Percentiles rank a stretch among this genome's conserved stretches.
phyloP scores from a whole-genome alignment of 345 rosid genomes.

The Fremontodendron californicum region DNA sequence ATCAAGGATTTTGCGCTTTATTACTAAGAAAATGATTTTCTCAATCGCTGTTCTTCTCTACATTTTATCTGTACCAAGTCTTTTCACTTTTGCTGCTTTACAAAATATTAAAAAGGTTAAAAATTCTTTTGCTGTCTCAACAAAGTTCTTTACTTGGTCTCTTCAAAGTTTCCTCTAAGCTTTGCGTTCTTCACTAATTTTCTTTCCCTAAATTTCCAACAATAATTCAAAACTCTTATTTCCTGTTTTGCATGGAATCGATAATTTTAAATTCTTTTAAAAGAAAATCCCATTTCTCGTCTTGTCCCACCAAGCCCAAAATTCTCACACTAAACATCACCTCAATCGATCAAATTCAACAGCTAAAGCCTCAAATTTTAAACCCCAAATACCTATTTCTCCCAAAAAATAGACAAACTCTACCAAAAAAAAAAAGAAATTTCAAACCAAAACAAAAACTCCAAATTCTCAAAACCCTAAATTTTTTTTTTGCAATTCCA shows the following conservation, averaged over 20 bases:
- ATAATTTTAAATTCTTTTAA: background rate
- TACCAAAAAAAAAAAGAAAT: background rate
- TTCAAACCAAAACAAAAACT: background rate
- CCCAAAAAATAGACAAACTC: background rate
- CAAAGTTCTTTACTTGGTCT: background rate
- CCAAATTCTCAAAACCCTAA: constrained; percentile 12
- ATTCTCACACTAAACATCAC: background rate
- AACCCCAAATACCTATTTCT: background rate
- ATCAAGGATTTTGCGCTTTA: background rate
- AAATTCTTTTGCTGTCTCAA: background rate
- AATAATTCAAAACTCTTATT: background rate
- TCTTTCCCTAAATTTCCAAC: background rate
- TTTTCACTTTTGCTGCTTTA: background rate
- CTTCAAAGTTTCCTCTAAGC: background rate
- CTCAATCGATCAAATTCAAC: background rate
- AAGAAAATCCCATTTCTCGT: background rate
- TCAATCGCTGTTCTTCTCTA: background rate
- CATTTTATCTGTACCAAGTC: background rate
- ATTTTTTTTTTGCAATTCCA: constrained; percentile 19
- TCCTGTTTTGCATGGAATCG: background rate
- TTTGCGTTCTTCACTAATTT: background rate
- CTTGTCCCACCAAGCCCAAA: background rate
- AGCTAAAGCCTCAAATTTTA: background rate
- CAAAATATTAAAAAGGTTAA: background rate
- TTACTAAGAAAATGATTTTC: background rate